A percentile compares a stretch with the other conserved stretches of the same genome.
These are phyloP conservation scores for Crepidotus variabilis DNA, from an alignment of 768 basidiomycete species.

Conservation along the genomic window DNA sequence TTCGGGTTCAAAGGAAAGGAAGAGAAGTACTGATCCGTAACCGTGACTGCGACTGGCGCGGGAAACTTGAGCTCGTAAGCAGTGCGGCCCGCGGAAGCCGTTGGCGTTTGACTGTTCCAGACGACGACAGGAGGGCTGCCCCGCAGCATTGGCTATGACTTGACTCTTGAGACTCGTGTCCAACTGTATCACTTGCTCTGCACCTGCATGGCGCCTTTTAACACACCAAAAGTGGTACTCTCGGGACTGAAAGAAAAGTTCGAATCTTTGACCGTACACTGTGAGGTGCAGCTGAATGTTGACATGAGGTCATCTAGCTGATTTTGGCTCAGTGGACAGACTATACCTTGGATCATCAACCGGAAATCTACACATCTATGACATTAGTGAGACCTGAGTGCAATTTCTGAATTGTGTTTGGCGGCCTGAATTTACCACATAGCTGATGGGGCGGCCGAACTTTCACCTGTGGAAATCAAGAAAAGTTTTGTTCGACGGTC, in stretches of 20 bases:
- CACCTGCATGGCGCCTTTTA: constrained; percentile 33
- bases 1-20: too few relatives aligned
- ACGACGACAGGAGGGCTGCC: neutral
- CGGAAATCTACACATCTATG: constrained; percentile 33
- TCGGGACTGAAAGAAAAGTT: constrained; percentile 46
- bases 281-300: constrained; percentile 17
- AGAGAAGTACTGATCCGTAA: too few relatives aligned
- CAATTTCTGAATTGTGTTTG: neutral
- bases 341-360: constrained; percentile 33
- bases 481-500: constrained; percentile 60
- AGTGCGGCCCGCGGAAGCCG: too few relatives aligned
- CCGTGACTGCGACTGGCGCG: too few relatives aligned
- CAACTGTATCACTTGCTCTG: neutral
- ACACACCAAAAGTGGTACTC: constrained; percentile 27
- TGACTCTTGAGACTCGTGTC: neutral
- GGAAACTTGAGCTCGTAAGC: too few relatives aligned
- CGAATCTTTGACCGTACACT: constrained; percentile 44
- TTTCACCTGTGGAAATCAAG: constrained; percentile 55
- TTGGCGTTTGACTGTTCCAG: too few relatives aligned
- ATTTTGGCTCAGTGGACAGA: constrained; percentile 35
- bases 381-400: constrained; percentile 12
- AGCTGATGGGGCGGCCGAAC: constrained; percentile 1
- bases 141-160: neutral
- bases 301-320: too few relatives aligned
- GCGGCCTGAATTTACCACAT: neutral